A percentile compares a stretch with the other conserved stretches of the same genome.
Evolutionary conservation across 1,284 basidiomycete species (phyloP).

Genomic region (Moniliophthora roreri): DNA sequence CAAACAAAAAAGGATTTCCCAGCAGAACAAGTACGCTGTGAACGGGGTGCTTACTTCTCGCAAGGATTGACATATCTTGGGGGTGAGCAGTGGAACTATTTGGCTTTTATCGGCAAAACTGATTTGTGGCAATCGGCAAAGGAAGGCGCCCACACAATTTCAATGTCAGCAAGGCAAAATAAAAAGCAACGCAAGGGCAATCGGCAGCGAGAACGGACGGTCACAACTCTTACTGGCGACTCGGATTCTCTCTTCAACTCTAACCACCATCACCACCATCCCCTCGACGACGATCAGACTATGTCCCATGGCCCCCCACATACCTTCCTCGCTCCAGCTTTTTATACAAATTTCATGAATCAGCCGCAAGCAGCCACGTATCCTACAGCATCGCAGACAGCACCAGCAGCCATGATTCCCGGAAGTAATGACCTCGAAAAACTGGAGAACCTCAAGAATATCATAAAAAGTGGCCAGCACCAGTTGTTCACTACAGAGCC

Average conservation of each 20-base stretch:
- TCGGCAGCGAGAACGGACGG: conserved; percentile 59
- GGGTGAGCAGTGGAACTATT: neutral
- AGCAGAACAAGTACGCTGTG: too few species aligned
- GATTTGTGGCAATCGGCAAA: conserved; percentile 23
- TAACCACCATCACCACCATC: conserved; percentile 15
- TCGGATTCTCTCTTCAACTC: conserved; percentile 31
- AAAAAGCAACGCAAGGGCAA: conserved; percentile 57
- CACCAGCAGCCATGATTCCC: conserved; percentile 30
- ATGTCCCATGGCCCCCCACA: neutral
- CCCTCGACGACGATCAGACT: conserved; percentile 25
- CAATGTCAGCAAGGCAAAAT: conserved; percentile 61
- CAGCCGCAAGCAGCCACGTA: neutral
- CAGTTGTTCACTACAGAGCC: conserved; percentile 65
- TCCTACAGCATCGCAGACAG: neutral
- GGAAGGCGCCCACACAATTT: conserved; percentile 23
- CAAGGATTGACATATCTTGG: neutral
- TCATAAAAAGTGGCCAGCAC: conserved; percentile 71
- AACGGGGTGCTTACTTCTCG: too few species aligned
- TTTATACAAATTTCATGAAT: neutral
- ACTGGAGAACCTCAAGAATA: conserved; percentile 68
- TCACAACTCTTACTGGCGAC: conserved; percentile 61
- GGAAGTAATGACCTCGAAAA: conserved; percentile 66
- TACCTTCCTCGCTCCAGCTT: neutral
- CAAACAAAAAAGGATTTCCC: too few species aligned
- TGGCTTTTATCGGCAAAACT: conserved; percentile 4